Conservation (phyloP, 1,284 basidiomycete genomes). For the Cystobasidium sp. region DNA sequence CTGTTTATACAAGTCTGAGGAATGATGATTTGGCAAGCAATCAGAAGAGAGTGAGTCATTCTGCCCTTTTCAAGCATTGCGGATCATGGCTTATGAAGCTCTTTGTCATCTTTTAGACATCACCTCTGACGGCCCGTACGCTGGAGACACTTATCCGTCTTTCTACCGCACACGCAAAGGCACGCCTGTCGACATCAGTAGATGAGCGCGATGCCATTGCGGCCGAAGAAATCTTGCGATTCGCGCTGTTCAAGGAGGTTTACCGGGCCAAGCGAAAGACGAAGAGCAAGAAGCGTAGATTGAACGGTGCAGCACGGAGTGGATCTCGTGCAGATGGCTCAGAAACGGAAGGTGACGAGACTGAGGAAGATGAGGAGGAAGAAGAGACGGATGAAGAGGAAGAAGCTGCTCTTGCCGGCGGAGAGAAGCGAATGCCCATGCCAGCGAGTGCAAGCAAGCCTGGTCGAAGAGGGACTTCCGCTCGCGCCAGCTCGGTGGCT, state of each 20-base stretch:
- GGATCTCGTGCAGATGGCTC: conserved; percentile 58
- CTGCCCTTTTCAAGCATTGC: neutral
- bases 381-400: conserved; percentile 65
- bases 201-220: conserved; percentile 83
- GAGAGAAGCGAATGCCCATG: conserved; percentile 46
- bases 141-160: conserved; percentile 98
- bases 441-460: conserved; percentile 41
- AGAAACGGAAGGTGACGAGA: conserved; percentile 55
- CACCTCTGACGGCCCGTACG: conserved; percentile 96
- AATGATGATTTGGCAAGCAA: conserved; percentile 92
- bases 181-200: conserved; percentile 83
- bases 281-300: conserved; percentile 62
- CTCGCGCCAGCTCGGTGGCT: conserved; percentile 36
- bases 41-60: conserved; percentile 76
- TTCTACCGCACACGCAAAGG: conserved; percentile 96
- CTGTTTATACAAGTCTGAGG: conserved; percentile 86
- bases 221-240: conserved; percentile 94
- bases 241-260: conserved; percentile 97
- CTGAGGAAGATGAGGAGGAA: conserved; percentile 68
- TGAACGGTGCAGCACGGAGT: conserved; percentile 49
- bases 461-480: conserved; percentile 20
- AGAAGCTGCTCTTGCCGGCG: conserved; percentile 55
- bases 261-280: conserved; percentile 63
- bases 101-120: conserved; percentile 67
- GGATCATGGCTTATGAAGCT: neutral